Evolutionary conservation across 2,329 filamentous ascomycete genomes (phyloP).

Genomic region (Lachnellula hyalina): DNA sequence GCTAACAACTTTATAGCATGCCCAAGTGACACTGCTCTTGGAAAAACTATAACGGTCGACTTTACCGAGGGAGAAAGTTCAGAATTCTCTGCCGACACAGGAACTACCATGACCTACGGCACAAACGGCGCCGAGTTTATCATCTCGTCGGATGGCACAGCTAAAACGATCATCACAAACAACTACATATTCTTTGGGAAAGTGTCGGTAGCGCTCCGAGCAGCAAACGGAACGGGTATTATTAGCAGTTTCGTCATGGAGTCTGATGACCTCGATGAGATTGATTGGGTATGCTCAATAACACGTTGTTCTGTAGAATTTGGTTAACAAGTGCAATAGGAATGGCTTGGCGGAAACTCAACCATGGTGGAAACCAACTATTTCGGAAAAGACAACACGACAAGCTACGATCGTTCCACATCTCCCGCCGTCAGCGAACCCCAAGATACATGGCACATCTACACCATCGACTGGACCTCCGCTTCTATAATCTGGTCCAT

Average conservation of each 20-base stretch:
- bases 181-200: slow-evolving; percentile 84
- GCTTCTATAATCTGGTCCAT: slow-evolving; percentile 62
- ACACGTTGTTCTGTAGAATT: not conserved
- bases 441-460: slow-evolving; percentile 57
- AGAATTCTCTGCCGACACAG: slow-evolving; percentile 50
- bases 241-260: slow-evolving; percentile 77
- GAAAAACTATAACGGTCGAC: slow-evolving; percentile 52
- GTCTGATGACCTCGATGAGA: slow-evolving; percentile 77
- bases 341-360: slow-evolving; percentile 36
- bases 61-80: slow-evolving; percentile 51
- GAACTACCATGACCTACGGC: slow-evolving; percentile 65
- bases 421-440: slow-evolving; percentile 51
- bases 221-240: slow-evolving; percentile 67
- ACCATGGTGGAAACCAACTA: slow-evolving; percentile 72
- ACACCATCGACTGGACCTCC: slow-evolving; percentile 65
- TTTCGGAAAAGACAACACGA: slow-evolving; percentile 67
- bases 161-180: slow-evolving; percentile 68
- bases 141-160: slow-evolving; percentile 62
- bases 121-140: slow-evolving; percentile 62
- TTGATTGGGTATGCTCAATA: slow-evolving; percentile 58
- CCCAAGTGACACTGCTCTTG: slow-evolving; percentile 65
- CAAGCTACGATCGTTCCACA: slow-evolving; percentile 61
- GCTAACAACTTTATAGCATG: slow-evolving; percentile 40
- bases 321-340: slow-evolving; percentile 9
- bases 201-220: slow-evolving; percentile 71